phyloP scores from a whole-genome alignment of 2,329 filamentous ascomycete species.

The Epichloe scottii region DNA sequence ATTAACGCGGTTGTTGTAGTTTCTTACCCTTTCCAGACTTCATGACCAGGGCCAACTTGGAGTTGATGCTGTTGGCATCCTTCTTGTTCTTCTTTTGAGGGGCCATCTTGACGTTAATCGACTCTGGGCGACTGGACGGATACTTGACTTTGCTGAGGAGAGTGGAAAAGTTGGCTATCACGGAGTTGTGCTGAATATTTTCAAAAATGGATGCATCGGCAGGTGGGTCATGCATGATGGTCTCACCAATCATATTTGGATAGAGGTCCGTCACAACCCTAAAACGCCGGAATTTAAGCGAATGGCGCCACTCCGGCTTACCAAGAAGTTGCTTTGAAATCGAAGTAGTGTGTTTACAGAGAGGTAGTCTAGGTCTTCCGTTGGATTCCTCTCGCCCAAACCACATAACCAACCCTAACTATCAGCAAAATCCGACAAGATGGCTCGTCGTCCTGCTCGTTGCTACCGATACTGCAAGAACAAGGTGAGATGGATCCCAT shows the following conservation, averaged over 20 bases:
- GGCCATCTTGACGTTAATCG: conserved; percentile 45
- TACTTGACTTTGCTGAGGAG: conserved; percentile 12
- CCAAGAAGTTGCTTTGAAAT: conserved; percentile 41
- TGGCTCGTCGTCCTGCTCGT: conserved; percentile 98
- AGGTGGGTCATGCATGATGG: neutral
- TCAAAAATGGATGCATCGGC: neutral
- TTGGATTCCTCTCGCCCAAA: conserved; percentile 19
- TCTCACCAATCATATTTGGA: neutral
- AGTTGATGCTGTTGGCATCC: conserved; percentile 60
- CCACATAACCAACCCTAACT: conserved; percentile 21
- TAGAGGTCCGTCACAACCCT: conserved; percentile 19
- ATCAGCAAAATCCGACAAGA: conserved; percentile 58
- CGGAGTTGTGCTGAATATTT: neutral
- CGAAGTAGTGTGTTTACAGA: conserved; percentile 24
- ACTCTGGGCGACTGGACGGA: conserved; percentile 18
- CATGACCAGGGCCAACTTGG: conserved; percentile 49
- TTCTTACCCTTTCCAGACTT: conserved; percentile 62
- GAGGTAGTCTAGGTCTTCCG: conserved; percentile 16
- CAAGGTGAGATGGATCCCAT: conserved; percentile 58
- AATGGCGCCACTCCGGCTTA: conserved; percentile 17
- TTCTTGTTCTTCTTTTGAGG: conserved; percentile 73
- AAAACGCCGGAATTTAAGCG: conserved; percentile 28
- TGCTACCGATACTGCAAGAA: conserved; percentile 99
- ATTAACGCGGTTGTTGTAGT: neutral
- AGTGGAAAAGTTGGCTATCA: neutral